Evolutionary conservation across 1,284 basidiomycete species (phyloP), one percentile per base, ranked within the genome.

Genomic region (Lentinula novae-zelandiae): DNA sequence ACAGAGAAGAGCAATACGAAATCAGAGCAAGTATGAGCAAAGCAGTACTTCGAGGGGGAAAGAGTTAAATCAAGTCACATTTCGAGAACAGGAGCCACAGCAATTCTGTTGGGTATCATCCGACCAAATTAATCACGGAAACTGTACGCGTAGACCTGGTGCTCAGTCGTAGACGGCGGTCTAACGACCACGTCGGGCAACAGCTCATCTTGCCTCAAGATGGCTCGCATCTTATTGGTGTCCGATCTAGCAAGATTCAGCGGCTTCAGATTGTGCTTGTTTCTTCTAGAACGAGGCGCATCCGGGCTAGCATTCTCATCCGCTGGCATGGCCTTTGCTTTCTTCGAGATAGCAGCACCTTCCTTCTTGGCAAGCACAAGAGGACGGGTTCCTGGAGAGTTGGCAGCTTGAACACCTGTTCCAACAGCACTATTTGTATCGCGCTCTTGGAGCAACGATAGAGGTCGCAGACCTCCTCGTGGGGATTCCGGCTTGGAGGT

Each of bases 381-480:
- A 64, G 84, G 84, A 60, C 78, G 81, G 57, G 79, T 83, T 72
- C 63, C 62, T 17, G 53, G 63, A 13, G 60, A 60, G 64, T 56
- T 55, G 51, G 49, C 66, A 67, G 61, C 57, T 40, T 65, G 59
- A 31, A 58, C 53, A 54, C 57, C 53, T 22, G 56, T 44, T 46
- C 60, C 60, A 46, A 63, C 58, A 64, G 57, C 64, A 42, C 67
- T 66, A 68, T 82, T 84, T 57, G 72, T 66, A 69, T 80, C 75
- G 64, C 82, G 82, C 65, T 85, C 81, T 71, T 83, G 80, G 71
- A 90, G 78, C 66, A 91, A 78, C 39, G 82, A 80, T 65, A 90
- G 79, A 60, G 79, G 82, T 66, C 83, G 86, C 66, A 86, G 77
- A 65, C 82, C 82, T 62, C 71, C 82, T 62, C 71, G 69, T 27